A percentile compares a stretch with the other conserved stretches of the same genome.
These are phyloP conservation scores for Starmerella stigmatis DNA, from an alignment of 805 yeast species.

Conservation along the genomic window DNA sequence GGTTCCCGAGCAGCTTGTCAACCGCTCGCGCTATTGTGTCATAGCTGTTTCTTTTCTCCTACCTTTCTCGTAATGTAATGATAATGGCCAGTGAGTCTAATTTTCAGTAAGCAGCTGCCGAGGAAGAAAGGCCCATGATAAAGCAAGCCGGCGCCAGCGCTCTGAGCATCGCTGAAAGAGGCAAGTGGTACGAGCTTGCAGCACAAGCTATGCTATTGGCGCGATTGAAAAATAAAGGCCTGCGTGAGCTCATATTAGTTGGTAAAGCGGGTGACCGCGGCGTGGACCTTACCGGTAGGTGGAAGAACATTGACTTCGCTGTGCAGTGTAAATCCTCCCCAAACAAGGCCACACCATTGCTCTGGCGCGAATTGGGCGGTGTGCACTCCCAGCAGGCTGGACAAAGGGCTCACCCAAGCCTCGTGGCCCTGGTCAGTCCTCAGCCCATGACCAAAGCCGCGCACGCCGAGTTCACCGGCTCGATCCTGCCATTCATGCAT, in stretches of 20 bases:
- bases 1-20: too few relatives aligned
- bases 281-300: conserved; percentile 12
- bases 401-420: background rate
- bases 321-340: conserved; percentile 16
- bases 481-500: conserved; percentile 13
- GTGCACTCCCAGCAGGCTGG: conserved; percentile 4
- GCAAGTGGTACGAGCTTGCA: conserved; percentile 9
- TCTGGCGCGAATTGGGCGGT: conserved; percentile 18
- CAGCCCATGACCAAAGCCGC: conserved; percentile 16
- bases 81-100: too few relatives aligned
- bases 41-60: too few relatives aligned
- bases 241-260: conserved; percentile 5
- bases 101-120: background rate
- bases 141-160: background rate
- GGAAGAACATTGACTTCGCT: conserved; percentile 8
- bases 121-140: background rate
- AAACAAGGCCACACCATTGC: conserved; percentile 5
- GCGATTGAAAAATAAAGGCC: conserved; percentile 2
- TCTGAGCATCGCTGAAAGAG: conserved; percentile 2
- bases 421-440: conserved; percentile 14
- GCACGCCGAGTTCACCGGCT: conserved; percentile 12
- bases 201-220: conserved; percentile 3
- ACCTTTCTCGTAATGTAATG: too few relatives aligned
- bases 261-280: conserved; percentile 19
- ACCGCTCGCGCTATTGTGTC: too few relatives aligned